Evolutionary conservation across 2,329 filamentous ascomycete genomes (phyloP), one percentile per base, ranked within the genome.

Genomic region (Zarea fungicola): DNA sequence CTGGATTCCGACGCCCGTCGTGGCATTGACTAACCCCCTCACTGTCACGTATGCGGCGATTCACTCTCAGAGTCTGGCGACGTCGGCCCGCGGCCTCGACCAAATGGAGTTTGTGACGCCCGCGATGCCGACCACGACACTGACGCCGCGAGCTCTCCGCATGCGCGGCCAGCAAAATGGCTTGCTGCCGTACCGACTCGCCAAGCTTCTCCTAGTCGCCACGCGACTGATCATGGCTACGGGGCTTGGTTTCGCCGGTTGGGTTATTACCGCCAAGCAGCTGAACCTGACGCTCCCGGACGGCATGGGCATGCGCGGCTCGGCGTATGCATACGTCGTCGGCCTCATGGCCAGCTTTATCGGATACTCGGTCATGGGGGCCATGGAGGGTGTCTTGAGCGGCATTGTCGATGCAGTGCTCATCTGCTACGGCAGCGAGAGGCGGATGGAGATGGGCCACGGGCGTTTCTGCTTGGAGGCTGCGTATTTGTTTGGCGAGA

Each of bases 371-470:
- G 84, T 97, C 1, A 74, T 99, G 43, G 89, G 90, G 22, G 87
- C 90, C 2, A 92, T 95, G 78, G 91, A 96, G 63, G 87, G 89
- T 13, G 86, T 95, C 16, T 71, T 96, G 21, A 87, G 87, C 44
- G 89, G 89, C 46, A 90, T 96, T 45, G 80, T 96, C 5, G 90
- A 96, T 66, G 90, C 87, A 3, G 84, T 89, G 29, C 80, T 97
- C 21, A 85, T 99, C 11, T 99, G 93, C 72, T 97, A 95, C 80
- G 90, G 88, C 22, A 96, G 89, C 60, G 93, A 99, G 69, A 77
- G 85, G 56, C 81, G 78, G 44, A 84, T 84, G 68, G 78, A 75
- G 48, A 79, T 78, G 54, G 81, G 80, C 18, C 80, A 77, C 43
- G 85, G 84, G 5, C 83, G 87, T 40, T 96, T 95, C 69, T 97